A percentile compares a stretch with the other conserved stretches of the same genome.
Conservation (phyloP, 345 rosid species). For the Cardamine occulta region DNA sequence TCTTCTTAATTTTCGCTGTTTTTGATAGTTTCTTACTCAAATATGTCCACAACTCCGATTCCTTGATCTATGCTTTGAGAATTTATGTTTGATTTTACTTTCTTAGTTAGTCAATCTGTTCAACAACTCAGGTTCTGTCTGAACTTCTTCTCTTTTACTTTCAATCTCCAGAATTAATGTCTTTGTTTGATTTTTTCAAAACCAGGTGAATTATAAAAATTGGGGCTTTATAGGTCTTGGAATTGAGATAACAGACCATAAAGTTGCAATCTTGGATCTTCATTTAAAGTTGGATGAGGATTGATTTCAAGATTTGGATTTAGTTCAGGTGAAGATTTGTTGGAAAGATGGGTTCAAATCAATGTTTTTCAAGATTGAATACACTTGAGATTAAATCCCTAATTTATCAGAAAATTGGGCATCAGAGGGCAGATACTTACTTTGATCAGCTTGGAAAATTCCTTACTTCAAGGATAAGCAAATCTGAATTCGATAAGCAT, state of each 20-base stretch:
- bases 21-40: background rate
- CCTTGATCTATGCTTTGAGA: background rate
- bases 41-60: background rate
- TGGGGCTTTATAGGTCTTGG: background rate
- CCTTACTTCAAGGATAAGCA: slow-evolving; percentile 61
- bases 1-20: background rate
- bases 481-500: slow-evolving; percentile 66
- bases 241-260: background rate
- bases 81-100: slow-evolving; percentile 13
- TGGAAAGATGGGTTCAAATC: slow-evolving; percentile 40
- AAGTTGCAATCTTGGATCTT: slow-evolving; percentile 25
- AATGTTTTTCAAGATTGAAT: slow-evolving; percentile 19
- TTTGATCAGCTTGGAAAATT: slow-evolving; percentile 70
- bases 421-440: slow-evolving; percentile 67
- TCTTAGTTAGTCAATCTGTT: slow-evolving; percentile 23
- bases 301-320: background rate
- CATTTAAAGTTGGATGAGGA: slow-evolving; percentile 15
- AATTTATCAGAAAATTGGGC: slow-evolving; percentile 58
- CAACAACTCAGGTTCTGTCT: background rate
- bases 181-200: slow-evolving; percentile 13
- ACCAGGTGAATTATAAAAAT: slow-evolving; percentile 16
- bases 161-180: background rate
- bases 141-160: slow-evolving; percentile 9
- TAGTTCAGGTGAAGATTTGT: slow-evolving; percentile 18
- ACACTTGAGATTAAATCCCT: slow-evolving; percentile 29